Evolutionary conservation across 2,329 filamentous ascomycete genomes (phyloP).

Genomic region (Coniella lustricola): DNA sequence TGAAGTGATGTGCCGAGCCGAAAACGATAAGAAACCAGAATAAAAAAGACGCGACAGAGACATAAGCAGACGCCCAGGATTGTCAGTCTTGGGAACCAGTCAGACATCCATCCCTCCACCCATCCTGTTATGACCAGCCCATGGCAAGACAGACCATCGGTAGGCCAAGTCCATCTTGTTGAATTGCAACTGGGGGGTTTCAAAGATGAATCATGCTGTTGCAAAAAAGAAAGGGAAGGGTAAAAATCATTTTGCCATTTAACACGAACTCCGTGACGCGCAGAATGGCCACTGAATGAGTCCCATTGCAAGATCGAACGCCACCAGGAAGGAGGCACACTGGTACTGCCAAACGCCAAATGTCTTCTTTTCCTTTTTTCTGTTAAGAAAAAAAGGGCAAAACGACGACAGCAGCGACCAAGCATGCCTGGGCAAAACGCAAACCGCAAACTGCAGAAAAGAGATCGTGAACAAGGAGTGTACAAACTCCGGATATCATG

Average conservation of each 20-base stretch:
- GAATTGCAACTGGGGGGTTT: not conserved
- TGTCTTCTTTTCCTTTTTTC: too few species aligned
- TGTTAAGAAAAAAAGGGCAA: too few species aligned
- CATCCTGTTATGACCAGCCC: not conserved
- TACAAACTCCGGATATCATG: constrained; percentile 14
- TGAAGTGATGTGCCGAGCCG: not conserved
- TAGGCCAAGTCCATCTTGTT: constrained; percentile 4
- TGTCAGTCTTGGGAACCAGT: constrained; percentile 7
- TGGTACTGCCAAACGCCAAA: not conserved
- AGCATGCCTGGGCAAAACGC: constrained; percentile 14
- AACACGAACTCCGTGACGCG: constrained; percentile 7
- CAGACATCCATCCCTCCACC: not conserved
- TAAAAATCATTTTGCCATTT: not conserved
- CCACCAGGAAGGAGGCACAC: not conserved
- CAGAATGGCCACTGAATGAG: not conserved
- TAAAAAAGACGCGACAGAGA: not conserved
- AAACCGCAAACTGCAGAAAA: constrained; percentile 12
- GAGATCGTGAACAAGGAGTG: constrained; percentile 14
- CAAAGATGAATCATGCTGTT: constrained; percentile 7
- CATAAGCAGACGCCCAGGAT: not conserved
- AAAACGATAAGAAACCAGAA: not conserved
- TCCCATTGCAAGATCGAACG: not conserved
- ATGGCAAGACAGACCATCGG: not conserved
- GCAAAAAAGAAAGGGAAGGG: not conserved
- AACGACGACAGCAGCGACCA: not conserved